Base-by-base conservation (phyloP, 2,329 filamentous ascomycete species). In the Arthroderma sp. region DNA sequence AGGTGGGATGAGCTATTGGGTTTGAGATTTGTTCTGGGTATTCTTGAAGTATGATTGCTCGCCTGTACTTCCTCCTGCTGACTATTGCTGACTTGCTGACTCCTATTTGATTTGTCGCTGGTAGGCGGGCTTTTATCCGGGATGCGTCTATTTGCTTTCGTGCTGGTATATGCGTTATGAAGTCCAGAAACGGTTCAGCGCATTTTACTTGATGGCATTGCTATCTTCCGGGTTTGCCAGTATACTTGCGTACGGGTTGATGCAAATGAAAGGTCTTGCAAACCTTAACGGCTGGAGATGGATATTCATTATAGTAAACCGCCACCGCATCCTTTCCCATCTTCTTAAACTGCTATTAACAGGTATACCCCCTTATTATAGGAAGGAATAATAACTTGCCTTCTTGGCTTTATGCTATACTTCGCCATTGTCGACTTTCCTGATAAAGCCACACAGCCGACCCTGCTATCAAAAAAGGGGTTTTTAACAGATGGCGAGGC, bases 81-180 rank as follows among this genome's bases (percentile, higher is more conserved):
- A 3, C 15, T 22, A 22, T 22, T 22, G 15, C 15, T 22, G 15
- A 22, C 15, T 22, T 22, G 15, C 15, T 22, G 15, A 22, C 15
- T 22, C 15, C 15, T 22, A 3, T 22, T 22, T 22, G 15, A 22
- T 22, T 22, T 22, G 15, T 22, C 15, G 15, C 15, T 22, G 15
- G 15, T 22, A 22, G 15, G 74, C 59, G n/a, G 62, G 78, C 1
- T 82, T 79, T 63, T 83, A 82, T 60, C 78, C 78, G 0, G 73
- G 73, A 47, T 78, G 74, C 45, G 77, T 80, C 1, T 83, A 83
- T 53, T 63, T 83, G 3, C 70, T 83, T 27, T 78, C 73, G 51
- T 82, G 77, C 7, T 83, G 78, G 78, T 82, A 80, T 55, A 78
- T 77, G 0, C 65, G 78, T 60, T 80, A 74, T 51, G 61, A 64